Evolutionary conservation across 2,329 filamentous ascomycete genomes (phyloP), one percentile per base, ranked within the genome.

Genomic region (Aspergillus oerlinghausenensis): DNA sequence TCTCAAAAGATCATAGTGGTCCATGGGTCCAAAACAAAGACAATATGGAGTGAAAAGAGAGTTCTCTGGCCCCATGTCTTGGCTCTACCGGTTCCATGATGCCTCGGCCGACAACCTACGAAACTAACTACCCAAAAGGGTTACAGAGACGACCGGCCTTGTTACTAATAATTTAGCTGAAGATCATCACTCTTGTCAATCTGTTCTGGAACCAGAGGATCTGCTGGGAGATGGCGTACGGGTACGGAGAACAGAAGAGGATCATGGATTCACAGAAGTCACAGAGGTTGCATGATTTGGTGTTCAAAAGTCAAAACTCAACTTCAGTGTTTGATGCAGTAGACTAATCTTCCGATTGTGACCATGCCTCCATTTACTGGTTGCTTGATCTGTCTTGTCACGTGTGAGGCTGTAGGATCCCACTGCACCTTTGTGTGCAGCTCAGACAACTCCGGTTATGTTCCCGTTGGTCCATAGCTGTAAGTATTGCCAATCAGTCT

Each of bases 141-240:
- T 56, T 26, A 60, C 54, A 57, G 43, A 47, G 11, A 47, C 43
- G 43, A 47, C 43, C 11, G 21, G 43, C 43, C 23, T 47, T 11
- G 10, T 38, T 38, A 38, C 32, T 38, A 38, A 17, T 38, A 17
- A 38, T 35, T 54, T 40, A 23, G 29, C 28, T 23, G n/a, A 48
- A 49, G 61, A 65, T 65, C 61, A 63, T 56, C 61, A 52, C 48
- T 45, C 21, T 50, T 54, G 56, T 59, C 53, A 50, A 49, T 54
- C 47, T 43, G 35, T 55, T 60, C 56, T 54, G 50, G 51, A 58
- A 54, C 29, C 54, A 48, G 43, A 47, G 17, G 43, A 47, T 47
- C 43, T 14, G 26, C 23, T 47, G 21, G 14, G 43, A 25, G 11
- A 47, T 11, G 21, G 21, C 7, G 21, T 38, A 17, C 6, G 32